A percentile compares a stretch with the other conserved stretches of the same genome.
Conservation (phyloP, 805 yeast genomes). For the Novakomyces olei region DNA sequence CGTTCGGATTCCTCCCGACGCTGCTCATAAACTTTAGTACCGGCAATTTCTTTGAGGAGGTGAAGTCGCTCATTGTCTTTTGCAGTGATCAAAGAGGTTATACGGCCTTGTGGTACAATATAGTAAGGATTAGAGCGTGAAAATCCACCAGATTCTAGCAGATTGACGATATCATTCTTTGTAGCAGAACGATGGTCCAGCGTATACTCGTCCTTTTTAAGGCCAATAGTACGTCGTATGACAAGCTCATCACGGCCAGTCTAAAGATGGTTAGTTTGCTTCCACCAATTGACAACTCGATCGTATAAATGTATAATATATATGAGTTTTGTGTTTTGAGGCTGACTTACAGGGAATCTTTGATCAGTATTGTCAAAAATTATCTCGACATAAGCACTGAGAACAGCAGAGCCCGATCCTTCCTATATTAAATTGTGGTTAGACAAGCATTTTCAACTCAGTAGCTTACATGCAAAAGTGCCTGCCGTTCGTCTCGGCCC, state of each 20-base stretch:
- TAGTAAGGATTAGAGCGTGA: constrained; percentile 79
- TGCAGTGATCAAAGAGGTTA: constrained; percentile 71
- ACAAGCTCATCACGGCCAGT: constrained; percentile 44
- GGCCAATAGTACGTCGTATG: constrained; percentile 75
- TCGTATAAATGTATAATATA: no score
- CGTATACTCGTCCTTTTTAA: constrained; percentile 77
- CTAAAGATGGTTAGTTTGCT: no score
- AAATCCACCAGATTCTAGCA: constrained; percentile 80
- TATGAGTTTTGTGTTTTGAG: constrained; percentile 1
- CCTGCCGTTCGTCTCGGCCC: constrained; percentile 66
- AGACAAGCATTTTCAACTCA: no score
- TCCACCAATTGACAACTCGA: no score
- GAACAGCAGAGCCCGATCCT: constrained; percentile 53
- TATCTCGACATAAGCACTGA: constrained; percentile 85
- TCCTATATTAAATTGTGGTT: no score
- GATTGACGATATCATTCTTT: constrained; percentile 55
- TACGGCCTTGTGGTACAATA: constrained; percentile 86
- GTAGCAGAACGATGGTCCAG: constrained; percentile 51
- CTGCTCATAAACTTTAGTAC: constrained; percentile 74
- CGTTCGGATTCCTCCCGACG: constrained; percentile 56
- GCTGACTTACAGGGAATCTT: constrained; percentile 55
- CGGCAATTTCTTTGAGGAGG: constrained; percentile 76
- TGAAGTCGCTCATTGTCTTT: constrained; percentile 62
- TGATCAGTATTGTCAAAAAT: constrained; percentile 62
- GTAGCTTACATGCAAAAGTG: constrained; percentile 65